These are phyloP conservation scores for Paecilomyces niveus DNA, from an alignment of 2,329 filamentous ascomycete genomes.

Conservation along the genomic window DNA sequence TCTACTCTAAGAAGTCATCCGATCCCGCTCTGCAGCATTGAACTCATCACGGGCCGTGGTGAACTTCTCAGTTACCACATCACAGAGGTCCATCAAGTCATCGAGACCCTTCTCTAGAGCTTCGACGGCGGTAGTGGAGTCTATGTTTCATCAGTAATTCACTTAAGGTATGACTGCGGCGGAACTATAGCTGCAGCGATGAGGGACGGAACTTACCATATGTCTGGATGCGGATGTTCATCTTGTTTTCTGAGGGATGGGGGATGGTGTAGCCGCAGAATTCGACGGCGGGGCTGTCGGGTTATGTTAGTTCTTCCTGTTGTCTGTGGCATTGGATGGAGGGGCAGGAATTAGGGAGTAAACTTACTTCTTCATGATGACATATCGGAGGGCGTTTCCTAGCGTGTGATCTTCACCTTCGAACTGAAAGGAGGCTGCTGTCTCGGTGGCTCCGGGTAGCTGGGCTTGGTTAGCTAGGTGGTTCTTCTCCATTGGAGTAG, in stretches of 20 bases:
- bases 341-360: neutral
- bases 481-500: neutral
- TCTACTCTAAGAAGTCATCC: constrained; percentile 22
- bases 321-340: neutral
- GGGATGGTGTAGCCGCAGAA: constrained; percentile 98
- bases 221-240: constrained; percentile 96
- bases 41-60: constrained; percentile 60
- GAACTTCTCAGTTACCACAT: constrained; percentile 90
- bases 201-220: constrained; percentile 61
- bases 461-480: constrained; percentile 30
- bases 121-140: constrained; percentile 70
- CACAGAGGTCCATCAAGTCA: constrained; percentile 85
- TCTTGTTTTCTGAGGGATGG: constrained; percentile 89
- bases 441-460: constrained; percentile 77
- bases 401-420: constrained; percentile 90
- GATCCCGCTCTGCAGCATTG: constrained; percentile 29
- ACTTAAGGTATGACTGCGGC: neutral
- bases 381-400: constrained; percentile 86
- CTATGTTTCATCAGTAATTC: constrained; percentile 38
- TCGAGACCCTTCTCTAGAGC: constrained; percentile 84
- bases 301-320: constrained; percentile 4
- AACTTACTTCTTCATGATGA: constrained; percentile 96
- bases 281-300: constrained; percentile 76
- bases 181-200: neutral
- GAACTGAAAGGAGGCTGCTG: constrained; percentile 91